Evolutionary conservation across 306 rosid species (phyloP).

Genomic region (Bauhinia variegata): DNA sequence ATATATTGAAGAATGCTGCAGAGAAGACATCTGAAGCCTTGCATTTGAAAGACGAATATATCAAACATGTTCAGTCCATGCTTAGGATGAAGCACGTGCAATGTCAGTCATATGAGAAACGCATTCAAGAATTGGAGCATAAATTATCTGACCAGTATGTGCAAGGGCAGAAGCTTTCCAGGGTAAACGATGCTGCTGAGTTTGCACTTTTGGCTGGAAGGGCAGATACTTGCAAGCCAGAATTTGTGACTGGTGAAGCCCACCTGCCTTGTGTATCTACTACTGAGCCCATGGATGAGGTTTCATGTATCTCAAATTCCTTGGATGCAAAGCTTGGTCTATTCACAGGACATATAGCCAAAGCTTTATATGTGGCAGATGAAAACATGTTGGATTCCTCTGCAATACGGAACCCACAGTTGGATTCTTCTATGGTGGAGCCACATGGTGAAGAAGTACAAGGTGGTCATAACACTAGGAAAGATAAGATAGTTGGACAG

Average conservation of each 20-base stretch:
- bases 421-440: constrained; percentile 91
- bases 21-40: constrained; percentile 92
- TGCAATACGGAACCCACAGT: constrained; percentile 65
- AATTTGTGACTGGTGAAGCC: constrained; percentile 50
- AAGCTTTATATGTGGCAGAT: constrained; percentile 73
- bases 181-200: constrained; percentile 46
- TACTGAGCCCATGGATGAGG: constrained; percentile 91
- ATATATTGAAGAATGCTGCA: constrained; percentile 67
- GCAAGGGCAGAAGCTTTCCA: constrained; percentile 65
- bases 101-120: constrained; percentile 85
- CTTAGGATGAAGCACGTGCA: constrained; percentile 78
- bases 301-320: constrained; percentile 85
- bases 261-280: constrained; percentile 60
- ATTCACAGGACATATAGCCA: constrained; percentile 57
- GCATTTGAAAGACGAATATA: constrained; percentile 87
- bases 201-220: constrained; percentile 59
- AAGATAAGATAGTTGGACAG: constrained; percentile 65
- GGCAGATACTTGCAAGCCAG: constrained; percentile 55
- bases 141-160: constrained; percentile 75
- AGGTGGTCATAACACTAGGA: constrained; percentile 57
- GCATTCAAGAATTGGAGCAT: constrained; percentile 92
- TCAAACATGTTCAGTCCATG: constrained; percentile 72
- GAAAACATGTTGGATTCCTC: constrained; percentile 96
- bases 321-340: constrained; percentile 75
- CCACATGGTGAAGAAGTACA: constrained; percentile 70